A percentile compares a stretch with the other conserved stretches of the same genome.
Conservation (phyloP, 306 rosid species). For the Prunus mongolica region DNA sequence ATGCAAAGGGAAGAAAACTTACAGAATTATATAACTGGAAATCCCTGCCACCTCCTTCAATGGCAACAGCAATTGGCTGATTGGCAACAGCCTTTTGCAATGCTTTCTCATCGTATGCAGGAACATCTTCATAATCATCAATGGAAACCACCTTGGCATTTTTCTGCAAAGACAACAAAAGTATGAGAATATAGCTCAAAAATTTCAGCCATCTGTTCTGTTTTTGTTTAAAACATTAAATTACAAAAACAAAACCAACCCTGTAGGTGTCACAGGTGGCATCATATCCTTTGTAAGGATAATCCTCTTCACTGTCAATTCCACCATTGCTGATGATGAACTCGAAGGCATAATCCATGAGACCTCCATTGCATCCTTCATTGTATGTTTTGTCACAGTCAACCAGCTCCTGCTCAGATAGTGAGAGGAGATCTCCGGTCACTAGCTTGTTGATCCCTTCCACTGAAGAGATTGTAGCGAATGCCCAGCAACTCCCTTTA, state of each 20-base stretch:
- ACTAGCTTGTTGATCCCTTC: conserved; percentile 85
- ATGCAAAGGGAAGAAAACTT: conserved; percentile 20
- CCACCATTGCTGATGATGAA: conserved; percentile 83
- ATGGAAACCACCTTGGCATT: conserved; percentile 72
- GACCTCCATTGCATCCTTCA: conserved; percentile 81
- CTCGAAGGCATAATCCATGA: conserved; percentile 71
- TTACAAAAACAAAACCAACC: conserved; percentile 33
- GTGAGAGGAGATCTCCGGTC: conserved; percentile 64
- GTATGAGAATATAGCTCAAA: neutral
- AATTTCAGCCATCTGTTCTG: no score
- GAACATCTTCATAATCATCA: conserved; percentile 67
- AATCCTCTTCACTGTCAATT: conserved; percentile 76
- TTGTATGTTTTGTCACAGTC: conserved; percentile 73
- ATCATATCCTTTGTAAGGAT: conserved; percentile 60
- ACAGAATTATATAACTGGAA: conserved; percentile 79
- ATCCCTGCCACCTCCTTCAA: conserved; percentile 78
- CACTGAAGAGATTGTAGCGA: conserved; percentile 62
- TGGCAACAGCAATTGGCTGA: conserved; percentile 79
- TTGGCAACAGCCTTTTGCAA: conserved; percentile 67
- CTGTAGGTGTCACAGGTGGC: conserved; percentile 52
- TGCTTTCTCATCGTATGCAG: conserved; percentile 51
- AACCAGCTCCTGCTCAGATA: conserved; percentile 86
- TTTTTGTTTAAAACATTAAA: no score
- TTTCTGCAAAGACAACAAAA: conserved; percentile 39
- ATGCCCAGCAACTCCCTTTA: conserved; percentile 97